Conservation (phyloP, 2,329 filamentous ascomycete genomes). For the Chrysoporthe puriensis region DNA sequence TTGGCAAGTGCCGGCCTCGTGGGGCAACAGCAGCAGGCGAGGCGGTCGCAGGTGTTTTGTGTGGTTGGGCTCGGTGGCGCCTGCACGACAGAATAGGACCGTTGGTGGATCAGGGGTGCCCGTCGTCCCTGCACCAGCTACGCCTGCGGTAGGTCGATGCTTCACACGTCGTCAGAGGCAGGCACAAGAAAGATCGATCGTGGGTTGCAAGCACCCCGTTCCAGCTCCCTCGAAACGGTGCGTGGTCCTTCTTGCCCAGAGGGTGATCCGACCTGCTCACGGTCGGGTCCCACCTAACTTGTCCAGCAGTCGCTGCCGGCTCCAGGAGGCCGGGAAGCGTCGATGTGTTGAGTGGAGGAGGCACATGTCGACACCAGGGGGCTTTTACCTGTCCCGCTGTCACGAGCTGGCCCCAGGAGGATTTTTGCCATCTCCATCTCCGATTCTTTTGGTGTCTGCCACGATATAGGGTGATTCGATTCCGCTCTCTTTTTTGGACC, state of each 20-base stretch:
- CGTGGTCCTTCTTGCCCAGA: background rate
- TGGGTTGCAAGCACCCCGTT: background rate
- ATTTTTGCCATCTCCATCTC: slow-evolving; percentile 11
- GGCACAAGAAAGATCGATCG: background rate
- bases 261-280: background rate
- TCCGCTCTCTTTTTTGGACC: slow-evolving; percentile 26
- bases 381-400: background rate
- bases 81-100: background rate
- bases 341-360: background rate
- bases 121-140: background rate
- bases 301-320: background rate
- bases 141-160: too few relatives aligned
- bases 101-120: background rate
- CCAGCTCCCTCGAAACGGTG: background rate
- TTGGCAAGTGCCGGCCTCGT: background rate
- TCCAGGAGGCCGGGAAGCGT: background rate
- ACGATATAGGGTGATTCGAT: background rate
- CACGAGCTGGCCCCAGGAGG: background rate
- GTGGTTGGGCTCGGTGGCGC: background rate
- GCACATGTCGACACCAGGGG: background rate
- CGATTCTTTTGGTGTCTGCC: background rate
- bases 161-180: background rate
- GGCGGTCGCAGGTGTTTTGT: too few relatives aligned
- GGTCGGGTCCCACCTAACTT: background rate
- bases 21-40: background rate